Conservation (phyloP, 805 yeast species). For the Torulaspora quercuum region DNA sequence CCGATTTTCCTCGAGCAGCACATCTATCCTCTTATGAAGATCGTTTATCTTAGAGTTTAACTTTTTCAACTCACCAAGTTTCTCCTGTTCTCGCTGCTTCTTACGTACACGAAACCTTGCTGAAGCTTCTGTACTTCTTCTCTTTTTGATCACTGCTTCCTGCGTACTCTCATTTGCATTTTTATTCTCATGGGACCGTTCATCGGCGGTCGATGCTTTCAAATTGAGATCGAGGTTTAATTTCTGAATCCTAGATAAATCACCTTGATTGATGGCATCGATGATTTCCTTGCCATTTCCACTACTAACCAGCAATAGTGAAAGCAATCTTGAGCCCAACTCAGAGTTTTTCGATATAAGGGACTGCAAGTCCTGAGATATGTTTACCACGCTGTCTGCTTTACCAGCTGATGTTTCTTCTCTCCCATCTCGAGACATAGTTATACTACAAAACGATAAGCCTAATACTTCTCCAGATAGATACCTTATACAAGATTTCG, state of each 20-base stretch:
- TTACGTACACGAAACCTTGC: constrained; percentile 77
- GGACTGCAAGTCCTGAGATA: constrained; percentile 20
- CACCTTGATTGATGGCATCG: constrained; percentile 28
- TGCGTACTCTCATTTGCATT: background rate
- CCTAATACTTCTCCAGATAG: too few relatives aligned
- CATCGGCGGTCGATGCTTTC: constrained; percentile 5
- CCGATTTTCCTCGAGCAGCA: constrained; percentile 29
- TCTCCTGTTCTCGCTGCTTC: constrained; percentile 29
- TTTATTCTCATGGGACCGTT: background rate
- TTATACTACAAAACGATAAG: too few relatives aligned
- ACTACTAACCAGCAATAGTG: constrained; percentile 32
- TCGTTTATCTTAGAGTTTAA: constrained; percentile 23
- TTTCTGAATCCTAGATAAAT: constrained; percentile 11
- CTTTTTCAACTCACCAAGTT: constrained; percentile 19
- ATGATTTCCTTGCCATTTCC: constrained; percentile 32
- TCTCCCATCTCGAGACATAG: constrained; percentile 3
- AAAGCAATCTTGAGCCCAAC: constrained; percentile 31
- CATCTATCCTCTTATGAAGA: constrained; percentile 25
- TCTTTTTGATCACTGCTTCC: constrained; percentile 53
- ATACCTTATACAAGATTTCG: too few relatives aligned
- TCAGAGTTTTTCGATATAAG: constrained; percentile 30
- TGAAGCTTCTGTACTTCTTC: constrained; percentile 89
- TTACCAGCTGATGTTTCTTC: constrained; percentile 2
- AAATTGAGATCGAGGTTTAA: constrained; percentile 12
- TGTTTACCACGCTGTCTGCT: constrained; percentile 5